These are phyloP conservation scores for Podila verticillata DNA, from an alignment of 192 early-diverging fungal genomes.

Conservation along the genomic window DNA sequence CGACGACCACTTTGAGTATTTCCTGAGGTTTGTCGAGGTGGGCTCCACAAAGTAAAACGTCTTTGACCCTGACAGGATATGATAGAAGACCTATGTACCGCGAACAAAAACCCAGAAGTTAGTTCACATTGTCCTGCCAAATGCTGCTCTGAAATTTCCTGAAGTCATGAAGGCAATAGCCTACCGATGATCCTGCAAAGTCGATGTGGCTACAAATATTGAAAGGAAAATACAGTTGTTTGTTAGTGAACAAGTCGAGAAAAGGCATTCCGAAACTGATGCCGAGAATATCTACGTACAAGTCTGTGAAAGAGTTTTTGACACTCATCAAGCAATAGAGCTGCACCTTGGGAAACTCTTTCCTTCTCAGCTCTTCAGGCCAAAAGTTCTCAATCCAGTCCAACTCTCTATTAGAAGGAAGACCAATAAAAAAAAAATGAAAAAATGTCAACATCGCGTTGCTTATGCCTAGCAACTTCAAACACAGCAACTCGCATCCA, in stretches of 20 bases:
- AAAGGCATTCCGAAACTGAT: background rate
- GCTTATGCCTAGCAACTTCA: background rate
- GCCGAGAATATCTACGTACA: conserved; percentile 53
- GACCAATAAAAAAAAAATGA: background rate
- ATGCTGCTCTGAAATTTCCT: background rate
- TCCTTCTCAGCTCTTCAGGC: conserved; percentile 71
- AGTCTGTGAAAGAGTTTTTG: conserved; percentile 92
- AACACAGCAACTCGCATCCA: background rate
- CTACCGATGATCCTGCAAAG: conserved; percentile 53
- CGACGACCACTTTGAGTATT: conserved; percentile 90
- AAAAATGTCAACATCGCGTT: background rate
- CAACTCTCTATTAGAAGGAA: conserved; percentile 62
- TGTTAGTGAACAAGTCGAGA: background rate
- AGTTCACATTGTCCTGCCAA: no score
- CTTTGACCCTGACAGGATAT: conserved; percentile 87
- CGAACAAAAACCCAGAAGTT: conserved; percentile 21
- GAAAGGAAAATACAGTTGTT: background rate
- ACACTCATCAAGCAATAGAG: conserved; percentile 95
- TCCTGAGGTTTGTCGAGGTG: conserved; percentile 83
- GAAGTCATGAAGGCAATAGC: conserved; percentile 3
- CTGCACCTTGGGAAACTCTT: conserved; percentile 87
- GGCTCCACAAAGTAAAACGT: conserved; percentile 92
- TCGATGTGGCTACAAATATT: conserved; percentile 66
- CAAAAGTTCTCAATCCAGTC: conserved; percentile 92
- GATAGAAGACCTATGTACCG: conserved; percentile 91